Evolutionary conservation across 768 basidiomycete genomes (phyloP).

Genomic region (Russula griseocarnosa): DNA sequence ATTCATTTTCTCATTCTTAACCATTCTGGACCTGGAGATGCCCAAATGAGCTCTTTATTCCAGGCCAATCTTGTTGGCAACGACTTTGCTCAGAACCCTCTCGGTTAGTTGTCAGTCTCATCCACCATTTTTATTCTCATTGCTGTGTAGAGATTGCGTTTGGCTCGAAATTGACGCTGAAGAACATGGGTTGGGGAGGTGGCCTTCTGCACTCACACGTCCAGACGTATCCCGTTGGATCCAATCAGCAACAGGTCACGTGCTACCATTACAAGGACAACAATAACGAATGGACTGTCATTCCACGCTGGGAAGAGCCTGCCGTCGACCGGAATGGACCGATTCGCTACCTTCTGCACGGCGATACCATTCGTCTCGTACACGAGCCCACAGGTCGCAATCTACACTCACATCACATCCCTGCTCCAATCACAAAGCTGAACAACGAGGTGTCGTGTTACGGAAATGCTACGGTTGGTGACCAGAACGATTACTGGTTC

Average conservation of each 20-base stretch:
- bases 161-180: constrained; percentile 88
- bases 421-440: constrained; percentile 85
- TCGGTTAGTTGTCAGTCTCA: constrained; percentile 47
- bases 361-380: constrained; percentile 74
- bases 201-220: constrained; percentile 95
- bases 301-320: constrained; percentile 77
- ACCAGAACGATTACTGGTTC: constrained; percentile 84
- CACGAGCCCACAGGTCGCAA: constrained; percentile 85
- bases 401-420: constrained; percentile 84
- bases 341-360: constrained; percentile 67
- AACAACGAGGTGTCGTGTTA: constrained; percentile 93
- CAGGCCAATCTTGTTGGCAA: constrained; percentile 95
- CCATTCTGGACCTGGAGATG: constrained; percentile 92
- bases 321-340: constrained; percentile 61
- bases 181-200: constrained; percentile 98
- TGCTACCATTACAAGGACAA: constrained; percentile 99
- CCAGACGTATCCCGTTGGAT: constrained; percentile 91
- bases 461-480: constrained; percentile 86
- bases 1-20: constrained; percentile 93
- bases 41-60: constrained; percentile 98
- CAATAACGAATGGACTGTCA: constrained; percentile 88
- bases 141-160: constrained; percentile 66
- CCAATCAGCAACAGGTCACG: constrained; percentile 92
- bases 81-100: constrained; percentile 86
- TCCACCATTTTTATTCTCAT: not conserved